phyloP scores from a whole-genome alignment of 208 protist species.

The Acanthamoeba triangularis region DNA sequence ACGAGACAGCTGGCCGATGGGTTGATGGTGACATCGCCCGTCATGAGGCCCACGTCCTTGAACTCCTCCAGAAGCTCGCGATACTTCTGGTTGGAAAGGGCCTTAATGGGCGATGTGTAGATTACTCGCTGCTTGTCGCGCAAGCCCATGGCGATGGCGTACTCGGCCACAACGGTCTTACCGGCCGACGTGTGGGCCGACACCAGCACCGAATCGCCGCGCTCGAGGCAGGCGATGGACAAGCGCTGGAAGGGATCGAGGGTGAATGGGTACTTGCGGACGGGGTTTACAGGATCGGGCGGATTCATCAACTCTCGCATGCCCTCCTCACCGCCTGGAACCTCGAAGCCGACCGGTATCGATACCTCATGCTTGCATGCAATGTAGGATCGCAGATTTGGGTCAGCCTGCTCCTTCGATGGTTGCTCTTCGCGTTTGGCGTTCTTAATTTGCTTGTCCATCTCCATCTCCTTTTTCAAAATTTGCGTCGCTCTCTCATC shows the following conservation, averaged over 20 bases:
- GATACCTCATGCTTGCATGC: slow-evolving; percentile 67
- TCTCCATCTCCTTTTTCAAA: slow-evolving; percentile 14
- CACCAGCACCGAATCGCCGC: slow-evolving; percentile 99
- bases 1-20: slow-evolving; percentile 98
- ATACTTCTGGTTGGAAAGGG: slow-evolving; percentile 99
- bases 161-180: slow-evolving; percentile 99
- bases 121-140: slow-evolving; percentile 99
- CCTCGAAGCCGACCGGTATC: slow-evolving; percentile 33
- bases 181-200: slow-evolving; percentile 99
- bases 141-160: slow-evolving; percentile 99
- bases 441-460: neutral
- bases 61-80: slow-evolving; percentile 99
- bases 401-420: neutral
- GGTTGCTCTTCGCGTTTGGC: neutral
- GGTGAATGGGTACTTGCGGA: slow-evolving; percentile 52
- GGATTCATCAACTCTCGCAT: slow-evolving; percentile 46
- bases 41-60: slow-evolving; percentile 99
- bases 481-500: neutral
- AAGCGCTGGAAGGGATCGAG: slow-evolving; percentile 72
- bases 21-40: slow-evolving; percentile 99
- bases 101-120: slow-evolving; percentile 99
- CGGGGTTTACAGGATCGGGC: slow-evolving; percentile 14
- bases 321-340: slow-evolving; percentile 10
- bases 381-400: neutral
- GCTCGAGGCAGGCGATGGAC: slow-evolving; percentile 95